phyloP scores from a whole-genome alignment of 1,139 yeast species.

The Geotrichum macrosporum region DNA sequence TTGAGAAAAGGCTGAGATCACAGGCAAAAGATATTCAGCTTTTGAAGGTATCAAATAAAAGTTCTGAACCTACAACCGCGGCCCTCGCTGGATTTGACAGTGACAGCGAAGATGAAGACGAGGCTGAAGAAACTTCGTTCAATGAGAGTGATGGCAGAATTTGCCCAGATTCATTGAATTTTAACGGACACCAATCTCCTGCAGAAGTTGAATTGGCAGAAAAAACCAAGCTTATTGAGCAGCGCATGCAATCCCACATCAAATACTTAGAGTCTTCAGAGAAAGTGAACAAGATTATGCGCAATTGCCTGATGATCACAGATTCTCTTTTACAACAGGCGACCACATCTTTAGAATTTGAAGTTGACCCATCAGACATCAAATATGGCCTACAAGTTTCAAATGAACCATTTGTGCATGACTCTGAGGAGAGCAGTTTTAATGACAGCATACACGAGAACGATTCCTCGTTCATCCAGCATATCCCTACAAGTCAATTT shows the following conservation, averaged over 20 bases:
- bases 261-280: conserved; percentile 29
- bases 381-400: conserved; percentile 18
- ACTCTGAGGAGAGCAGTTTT: conserved; percentile 9
- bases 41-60: conserved; percentile 11
- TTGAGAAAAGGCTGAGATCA: conserved; percentile 29
- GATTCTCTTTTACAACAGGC: conserved; percentile 29
- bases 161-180: too few species aligned
- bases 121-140: conserved; percentile 8
- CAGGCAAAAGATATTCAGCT: conserved; percentile 27
- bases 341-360: conserved; percentile 24
- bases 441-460: conserved; percentile 24
- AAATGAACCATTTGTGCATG: conserved; percentile 17
- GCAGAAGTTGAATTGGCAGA: conserved; percentile 20
- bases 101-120: conserved; percentile 19
- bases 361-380: conserved; percentile 27
- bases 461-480: too few species aligned
- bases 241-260: conserved; percentile 28
- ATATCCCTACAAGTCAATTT: too few species aligned
- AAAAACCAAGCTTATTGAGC: conserved; percentile 25
- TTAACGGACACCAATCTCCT: too few species aligned
- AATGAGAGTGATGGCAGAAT: conserved; percentile 13
- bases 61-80: too few species aligned
- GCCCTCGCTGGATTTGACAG: conserved; percentile 1
- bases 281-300: conserved; percentile 25
- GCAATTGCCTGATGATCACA: conserved; percentile 27